These are phyloP conservation scores for Maudiozyma turicensis DNA, from an alignment of 805 yeast species.

Conservation along the genomic window DNA sequence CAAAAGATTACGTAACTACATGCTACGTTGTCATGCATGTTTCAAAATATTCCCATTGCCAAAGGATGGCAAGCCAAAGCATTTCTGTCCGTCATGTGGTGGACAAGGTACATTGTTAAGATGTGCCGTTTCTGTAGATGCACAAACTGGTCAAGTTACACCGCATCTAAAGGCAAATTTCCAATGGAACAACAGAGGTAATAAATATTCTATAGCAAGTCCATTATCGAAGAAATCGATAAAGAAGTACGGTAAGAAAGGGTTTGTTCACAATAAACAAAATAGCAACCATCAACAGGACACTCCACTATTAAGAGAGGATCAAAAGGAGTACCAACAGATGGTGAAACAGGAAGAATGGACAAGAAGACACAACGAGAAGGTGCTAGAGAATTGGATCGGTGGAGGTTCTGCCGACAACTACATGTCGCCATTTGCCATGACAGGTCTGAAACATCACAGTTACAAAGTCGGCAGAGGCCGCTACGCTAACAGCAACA, in stretches of 20 bases:
- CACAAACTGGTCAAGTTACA: slow-evolving; percentile 67
- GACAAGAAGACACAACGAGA: slow-evolving; percentile 79
- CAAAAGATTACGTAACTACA: slow-evolving; percentile 76
- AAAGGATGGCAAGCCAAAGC: slow-evolving; percentile 63
- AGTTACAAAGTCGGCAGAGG: slow-evolving; percentile 83
- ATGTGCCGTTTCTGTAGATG: slow-evolving; percentile 80
- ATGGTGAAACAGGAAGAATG: slow-evolving; percentile 83
- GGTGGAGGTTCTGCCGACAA: slow-evolving; percentile 82
- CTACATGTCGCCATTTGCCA: slow-evolving; percentile 78
- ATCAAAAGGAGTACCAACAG: slow-evolving; percentile 85
- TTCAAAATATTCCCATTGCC: slow-evolving; percentile 74
- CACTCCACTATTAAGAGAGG: slow-evolving; percentile 59
- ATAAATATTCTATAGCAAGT: slow-evolving; percentile 69
- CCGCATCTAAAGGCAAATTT: slow-evolving; percentile 87
- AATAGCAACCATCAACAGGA: slow-evolving; percentile 29
- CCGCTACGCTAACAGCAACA: slow-evolving; percentile 63
- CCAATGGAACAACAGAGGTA: slow-evolving; percentile 90
- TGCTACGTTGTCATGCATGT: slow-evolving; percentile 97
- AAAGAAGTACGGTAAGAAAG: slow-evolving; percentile 68
- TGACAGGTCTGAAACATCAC: slow-evolving; percentile 47
- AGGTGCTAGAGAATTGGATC: slow-evolving; percentile 75
- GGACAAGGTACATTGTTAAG: slow-evolving; percentile 74
- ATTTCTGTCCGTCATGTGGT: slow-evolving; percentile 94
- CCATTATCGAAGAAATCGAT: slow-evolving; percentile 74
- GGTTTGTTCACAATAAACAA: slow-evolving; percentile 63